These are phyloP conservation scores for Amanita fuliginea DNA, from an alignment of 768 basidiomycete genomes.

Conservation along the genomic window DNA sequence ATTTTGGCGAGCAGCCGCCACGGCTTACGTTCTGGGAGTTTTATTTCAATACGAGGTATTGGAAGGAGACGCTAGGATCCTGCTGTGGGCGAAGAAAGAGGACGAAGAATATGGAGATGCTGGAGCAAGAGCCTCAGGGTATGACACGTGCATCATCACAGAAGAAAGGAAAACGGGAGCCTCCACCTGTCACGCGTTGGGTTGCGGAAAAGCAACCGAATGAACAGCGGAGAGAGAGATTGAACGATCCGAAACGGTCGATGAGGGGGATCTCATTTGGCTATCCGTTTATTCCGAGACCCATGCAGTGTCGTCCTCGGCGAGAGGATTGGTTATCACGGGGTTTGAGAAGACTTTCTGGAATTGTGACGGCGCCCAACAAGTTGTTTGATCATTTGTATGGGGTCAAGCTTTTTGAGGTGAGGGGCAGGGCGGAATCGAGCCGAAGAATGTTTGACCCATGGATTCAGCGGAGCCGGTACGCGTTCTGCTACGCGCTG, in stretches of 20 bases:
- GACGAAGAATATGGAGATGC: slow-evolving; percentile 9
- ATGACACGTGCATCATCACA: slow-evolving; percentile 10
- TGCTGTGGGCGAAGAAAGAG: slow-evolving; percentile 15
- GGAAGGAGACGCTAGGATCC: slow-evolving; percentile 25
- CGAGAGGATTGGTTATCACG: slow-evolving; percentile 14
- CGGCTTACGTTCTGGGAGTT: slow-evolving; percentile 34
- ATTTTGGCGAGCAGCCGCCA: slow-evolving; percentile 34
- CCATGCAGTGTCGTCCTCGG: slow-evolving; percentile 15
- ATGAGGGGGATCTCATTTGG: slow-evolving; percentile 39
- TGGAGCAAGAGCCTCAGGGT: slow-evolving; percentile 9
- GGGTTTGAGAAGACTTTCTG: slow-evolving; percentile 11
- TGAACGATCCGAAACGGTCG: slow-evolving; percentile 33
- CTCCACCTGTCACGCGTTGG: slow-evolving; percentile 29
- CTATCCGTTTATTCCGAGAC: slow-evolving; percentile 51
- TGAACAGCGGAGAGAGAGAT: slow-evolving; percentile 28
- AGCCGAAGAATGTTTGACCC: slow-evolving; percentile 42
- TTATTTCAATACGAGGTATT: slow-evolving; percentile 27
- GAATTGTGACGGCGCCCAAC: slow-evolving; percentile 34
- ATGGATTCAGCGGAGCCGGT: slow-evolving; percentile 44
- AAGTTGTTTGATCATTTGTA: slow-evolving; percentile 31
- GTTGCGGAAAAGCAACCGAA: slow-evolving; percentile 32
- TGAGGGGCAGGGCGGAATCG: slow-evolving; percentile 33
- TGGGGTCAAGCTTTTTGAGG: slow-evolving; percentile 30
- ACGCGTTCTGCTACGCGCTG: slow-evolving; percentile 46
- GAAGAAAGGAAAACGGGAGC: slow-evolving; percentile 17